These are phyloP conservation scores for Trichosporon sp. DNA, from an alignment of 1,284 basidiomycete species.

Conservation along the genomic window DNA sequence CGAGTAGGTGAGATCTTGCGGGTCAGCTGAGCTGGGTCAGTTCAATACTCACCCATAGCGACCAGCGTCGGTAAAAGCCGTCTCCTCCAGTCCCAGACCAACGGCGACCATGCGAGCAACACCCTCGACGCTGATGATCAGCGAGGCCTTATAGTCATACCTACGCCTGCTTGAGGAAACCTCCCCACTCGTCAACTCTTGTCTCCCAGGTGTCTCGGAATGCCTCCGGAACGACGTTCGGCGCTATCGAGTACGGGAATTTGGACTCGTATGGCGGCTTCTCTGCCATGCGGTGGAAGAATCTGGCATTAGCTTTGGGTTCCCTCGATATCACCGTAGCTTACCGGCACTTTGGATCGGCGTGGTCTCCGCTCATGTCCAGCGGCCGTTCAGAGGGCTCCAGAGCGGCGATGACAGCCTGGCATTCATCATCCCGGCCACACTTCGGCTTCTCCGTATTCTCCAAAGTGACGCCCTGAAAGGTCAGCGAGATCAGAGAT, in stretches of 20 bases:
- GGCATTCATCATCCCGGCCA: slow-evolving; percentile 50
- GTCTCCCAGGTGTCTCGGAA: slow-evolving; percentile 60
- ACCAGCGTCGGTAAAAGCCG: slow-evolving; percentile 68
- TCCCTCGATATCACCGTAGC: background rate
- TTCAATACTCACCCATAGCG: slow-evolving; percentile 62
- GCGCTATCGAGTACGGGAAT: slow-evolving; percentile 67
- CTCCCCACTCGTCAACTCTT: slow-evolving; percentile 72
- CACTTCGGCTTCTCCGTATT: slow-evolving; percentile 90
- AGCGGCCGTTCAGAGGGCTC: slow-evolving; percentile 71
- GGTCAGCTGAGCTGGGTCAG: background rate
- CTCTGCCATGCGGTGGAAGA: slow-evolving; percentile 82
- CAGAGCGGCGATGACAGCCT: slow-evolving; percentile 50
- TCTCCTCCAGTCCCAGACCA: slow-evolving; percentile 65
- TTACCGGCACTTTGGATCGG: slow-evolving; percentile 79
- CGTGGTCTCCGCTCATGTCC: slow-evolving; percentile 60
- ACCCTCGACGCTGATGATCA: slow-evolving; percentile 59
- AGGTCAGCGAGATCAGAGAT: background rate
- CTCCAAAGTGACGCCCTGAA: slow-evolving; percentile 77
- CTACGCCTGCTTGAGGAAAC: slow-evolving; percentile 74
- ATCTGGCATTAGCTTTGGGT: slow-evolving; percentile 41
- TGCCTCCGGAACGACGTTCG: slow-evolving; percentile 67
- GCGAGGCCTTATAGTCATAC: slow-evolving; percentile 34
- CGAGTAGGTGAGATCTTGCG: slow-evolving; percentile 72
- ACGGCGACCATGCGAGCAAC: slow-evolving; percentile 75
- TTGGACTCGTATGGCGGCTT: slow-evolving; percentile 68